These are phyloP conservation scores for Mycena alexandri DNA, from an alignment of 768 basidiomycete species.

Conservation along the genomic window DNA sequence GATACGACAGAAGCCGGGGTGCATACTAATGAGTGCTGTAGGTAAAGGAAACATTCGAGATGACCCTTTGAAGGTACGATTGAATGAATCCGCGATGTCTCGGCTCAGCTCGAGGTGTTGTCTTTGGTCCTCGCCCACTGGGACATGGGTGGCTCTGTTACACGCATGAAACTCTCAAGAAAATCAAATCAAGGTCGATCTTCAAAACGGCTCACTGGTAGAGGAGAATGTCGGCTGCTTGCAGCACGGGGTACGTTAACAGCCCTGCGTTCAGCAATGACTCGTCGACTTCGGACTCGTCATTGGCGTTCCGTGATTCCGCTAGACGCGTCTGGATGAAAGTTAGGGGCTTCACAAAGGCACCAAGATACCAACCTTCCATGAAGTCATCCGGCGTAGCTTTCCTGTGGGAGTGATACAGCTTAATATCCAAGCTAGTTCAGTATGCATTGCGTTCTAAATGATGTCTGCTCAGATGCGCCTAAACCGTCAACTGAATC, in stretches of 20 bases:
- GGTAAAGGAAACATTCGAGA: constrained; percentile 80
- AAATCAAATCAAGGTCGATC: neutral
- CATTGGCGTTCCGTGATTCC: constrained; percentile 76
- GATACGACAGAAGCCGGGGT: neutral
- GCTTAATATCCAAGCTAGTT: constrained; percentile 91
- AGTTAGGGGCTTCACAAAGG: constrained; percentile 22
- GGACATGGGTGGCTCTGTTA: constrained; percentile 88
- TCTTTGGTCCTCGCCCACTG: constrained; percentile 96
- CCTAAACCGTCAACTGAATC: constrained; percentile 39
- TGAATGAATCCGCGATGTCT: constrained; percentile 88
- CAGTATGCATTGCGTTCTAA: constrained; percentile 87
- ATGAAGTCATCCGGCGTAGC: constrained; percentile 93
- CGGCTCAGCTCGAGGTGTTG: constrained; percentile 94
- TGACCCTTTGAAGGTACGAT: constrained; percentile 67
- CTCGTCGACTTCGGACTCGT: constrained; percentile 85
- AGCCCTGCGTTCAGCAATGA: constrained; percentile 86
- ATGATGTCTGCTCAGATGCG: constrained; percentile 3
- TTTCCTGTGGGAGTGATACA: constrained; percentile 88
- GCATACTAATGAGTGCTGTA: constrained; percentile 78
- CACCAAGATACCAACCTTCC: constrained; percentile 75
- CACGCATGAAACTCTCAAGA: constrained; percentile 12
- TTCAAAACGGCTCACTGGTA: constrained; percentile 70
- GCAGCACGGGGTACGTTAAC: constrained; percentile 93
- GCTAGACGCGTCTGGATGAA: constrained; percentile 76
- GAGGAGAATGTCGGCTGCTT: constrained; percentile 91